A percentile compares a stretch with the other conserved stretches of the same genome.
phyloP scores from a whole-genome alignment of 352 stramenopile genomes.

The Lagenidium giganteum region DNA sequence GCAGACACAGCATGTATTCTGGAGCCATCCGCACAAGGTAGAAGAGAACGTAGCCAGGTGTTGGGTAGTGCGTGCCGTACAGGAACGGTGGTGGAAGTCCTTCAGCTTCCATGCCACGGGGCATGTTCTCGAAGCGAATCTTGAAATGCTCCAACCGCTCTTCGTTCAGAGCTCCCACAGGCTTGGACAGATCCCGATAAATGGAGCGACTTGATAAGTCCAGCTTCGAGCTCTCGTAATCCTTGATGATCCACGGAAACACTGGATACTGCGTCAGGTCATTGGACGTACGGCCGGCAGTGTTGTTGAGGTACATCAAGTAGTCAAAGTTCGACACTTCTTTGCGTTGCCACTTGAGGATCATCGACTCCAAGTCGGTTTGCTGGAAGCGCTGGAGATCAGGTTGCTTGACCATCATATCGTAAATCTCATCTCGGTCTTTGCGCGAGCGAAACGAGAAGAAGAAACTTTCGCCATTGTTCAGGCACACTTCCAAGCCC shows the following conservation, averaged over 20 bases:
- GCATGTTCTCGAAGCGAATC: slow-evolving; percentile 52
- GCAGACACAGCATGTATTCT: slow-evolving; percentile 89
- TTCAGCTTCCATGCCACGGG: slow-evolving; percentile 29
- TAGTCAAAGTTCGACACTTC: slow-evolving; percentile 96
- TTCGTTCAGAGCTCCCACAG: slow-evolving; percentile 95
- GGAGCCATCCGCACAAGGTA: slow-evolving; percentile 97
- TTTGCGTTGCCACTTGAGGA: slow-evolving; percentile 60
- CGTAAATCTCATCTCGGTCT: slow-evolving; percentile 75
- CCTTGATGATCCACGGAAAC: slow-evolving; percentile 97
- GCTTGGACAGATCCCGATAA: slow-evolving; percentile 96
- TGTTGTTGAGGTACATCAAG: slow-evolving; percentile 94
- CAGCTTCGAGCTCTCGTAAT: slow-evolving; percentile 92
- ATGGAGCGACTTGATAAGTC: slow-evolving; percentile 91
- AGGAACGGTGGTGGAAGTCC: slow-evolving; percentile 74
- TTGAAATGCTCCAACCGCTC: slow-evolving; percentile 77
- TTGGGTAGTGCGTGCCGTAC: slow-evolving; percentile 95
- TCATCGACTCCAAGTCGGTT: slow-evolving; percentile 53
- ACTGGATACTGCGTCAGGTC: slow-evolving; percentile 98
- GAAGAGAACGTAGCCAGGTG: slow-evolving; percentile 94
- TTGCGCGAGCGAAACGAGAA: slow-evolving; percentile 60
- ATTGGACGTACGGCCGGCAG: slow-evolving; percentile 95
- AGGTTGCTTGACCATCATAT: slow-evolving; percentile 64
- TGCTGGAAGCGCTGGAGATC: slow-evolving; percentile 41
- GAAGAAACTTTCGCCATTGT: slow-evolving; percentile 57
- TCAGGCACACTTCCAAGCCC: slow-evolving; percentile 74